Percentiles rank a stretch among this genome's conserved stretches.
phyloP scores from a whole-genome alignment of 192 early-diverging fungal genomes.

The Diversispora epigaea region DNA sequence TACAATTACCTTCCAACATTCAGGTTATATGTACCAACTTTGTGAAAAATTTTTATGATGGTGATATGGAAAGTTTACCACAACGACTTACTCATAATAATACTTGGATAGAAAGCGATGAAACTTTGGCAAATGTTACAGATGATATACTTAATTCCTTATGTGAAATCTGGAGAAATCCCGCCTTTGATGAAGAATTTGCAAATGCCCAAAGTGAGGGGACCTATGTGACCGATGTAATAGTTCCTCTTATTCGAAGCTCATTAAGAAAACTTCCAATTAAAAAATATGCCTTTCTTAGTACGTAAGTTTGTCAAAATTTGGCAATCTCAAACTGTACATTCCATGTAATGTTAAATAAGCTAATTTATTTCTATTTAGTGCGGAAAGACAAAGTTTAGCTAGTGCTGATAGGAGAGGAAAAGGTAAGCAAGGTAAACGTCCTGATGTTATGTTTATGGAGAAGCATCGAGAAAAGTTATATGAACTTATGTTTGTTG shows the following conservation, averaged over 20 bases:
- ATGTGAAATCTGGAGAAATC: conserved; percentile 4
- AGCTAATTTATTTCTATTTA: not conserved
- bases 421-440: not conserved
- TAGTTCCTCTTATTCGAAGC: not conserved
- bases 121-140: not conserved
- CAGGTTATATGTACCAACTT: not conserved
- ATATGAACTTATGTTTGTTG: not conserved
- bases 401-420: not conserved
- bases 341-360: not conserved
- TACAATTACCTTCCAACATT: not conserved
- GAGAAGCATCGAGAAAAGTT: not conserved
- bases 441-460: not conserved
- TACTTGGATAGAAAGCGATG: not conserved
- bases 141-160: not conserved
- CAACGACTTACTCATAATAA: not conserved
- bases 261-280: conserved; percentile 11
- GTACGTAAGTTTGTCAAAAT: not conserved
- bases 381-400: not conserved
- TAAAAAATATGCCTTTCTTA: conserved; percentile 1
- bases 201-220: conserved; percentile 7
- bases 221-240: not conserved
- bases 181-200: not conserved
- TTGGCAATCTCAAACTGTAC: too few species aligned
- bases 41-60: conserved; percentile 9
- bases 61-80: not conserved